Evolutionary conservation across 2,329 filamentous ascomycete genomes (phyloP), one percentile per base, ranked within the genome.

Genomic region (Truncatella angustata): DNA sequence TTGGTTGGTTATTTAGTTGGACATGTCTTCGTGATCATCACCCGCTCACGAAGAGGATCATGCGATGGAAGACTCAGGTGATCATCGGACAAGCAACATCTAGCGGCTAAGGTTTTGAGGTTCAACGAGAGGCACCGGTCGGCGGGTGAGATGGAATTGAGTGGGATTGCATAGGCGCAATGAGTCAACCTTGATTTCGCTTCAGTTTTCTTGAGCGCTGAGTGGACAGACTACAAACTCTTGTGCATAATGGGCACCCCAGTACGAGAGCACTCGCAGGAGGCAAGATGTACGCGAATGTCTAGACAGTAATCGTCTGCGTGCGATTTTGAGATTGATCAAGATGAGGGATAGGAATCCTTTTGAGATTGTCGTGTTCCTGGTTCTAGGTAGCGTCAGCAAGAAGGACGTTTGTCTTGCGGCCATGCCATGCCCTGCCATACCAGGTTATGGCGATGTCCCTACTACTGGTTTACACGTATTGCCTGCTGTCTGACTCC

Each of bases 251-350:
- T 9, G 12, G 11, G 43, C 20, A 28, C 28, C 20, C 24, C 20
- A 18, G 43, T 46, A 28, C 43, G 28, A 46, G 43, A 34, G 12
- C 26, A 34, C 43, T 20, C 28, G 43, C 43, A 46, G 43, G 26
- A 46, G 43, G 26, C 43, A 2, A 34, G 43, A 46, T 35, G 43
- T 28, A 34, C 10, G 26, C 14, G 16, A 35, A 20, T 18, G 16
- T 46, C 18, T 40, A 21, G 24, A 28, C 23, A 24, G 40, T 24
- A n/a, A 43, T 2, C 23, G 21, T 43, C 10, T 21, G 14, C n/a
- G 37, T 26, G 16, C n/a, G 28, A 46, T 12, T 7, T 10, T n/a
- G 16, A 34, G n/a, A 34, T 32, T 9, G 14, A 32, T 32, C 14
- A 7, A 14, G 28, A 32, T 7, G 28, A 32, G 7, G 28, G 28